Conservation (phyloP, 2,329 filamentous ascomycete genomes). For the Neoarthrinium moseri region DNA sequence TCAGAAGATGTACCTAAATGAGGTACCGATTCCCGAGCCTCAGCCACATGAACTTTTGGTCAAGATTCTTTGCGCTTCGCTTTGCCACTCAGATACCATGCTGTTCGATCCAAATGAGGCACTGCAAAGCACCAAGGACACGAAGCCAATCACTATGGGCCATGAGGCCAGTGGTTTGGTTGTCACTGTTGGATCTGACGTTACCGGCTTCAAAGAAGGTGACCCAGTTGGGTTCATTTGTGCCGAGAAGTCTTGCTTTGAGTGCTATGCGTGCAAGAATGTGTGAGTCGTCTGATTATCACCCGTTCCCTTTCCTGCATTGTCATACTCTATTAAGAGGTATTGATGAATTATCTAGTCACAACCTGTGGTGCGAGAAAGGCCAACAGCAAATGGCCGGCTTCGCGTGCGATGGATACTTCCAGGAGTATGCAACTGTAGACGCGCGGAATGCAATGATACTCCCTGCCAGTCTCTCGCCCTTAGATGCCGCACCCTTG, state of each 20-base stretch:
- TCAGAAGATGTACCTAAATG: slow-evolving; percentile 13
- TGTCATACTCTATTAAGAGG: background rate
- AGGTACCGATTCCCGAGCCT: slow-evolving; percentile 12
- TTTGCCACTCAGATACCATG: slow-evolving; percentile 14
- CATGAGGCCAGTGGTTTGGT: slow-evolving; percentile 67
- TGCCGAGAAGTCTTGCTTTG: slow-evolving; percentile 20
- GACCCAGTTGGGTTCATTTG: slow-evolving; percentile 48
- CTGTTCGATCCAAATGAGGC: slow-evolving; percentile 11
- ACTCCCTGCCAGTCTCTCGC: slow-evolving; percentile 20
- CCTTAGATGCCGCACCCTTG: slow-evolving; percentile 21
- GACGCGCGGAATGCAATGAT: slow-evolving; percentile 22
- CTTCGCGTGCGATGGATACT: slow-evolving; percentile 22
- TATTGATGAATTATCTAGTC: background rate
- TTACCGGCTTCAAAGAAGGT: slow-evolving; percentile 56
- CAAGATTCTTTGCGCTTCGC: slow-evolving; percentile 12
- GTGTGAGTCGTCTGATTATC: slow-evolving; percentile 3
- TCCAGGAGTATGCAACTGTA: slow-evolving; percentile 24
- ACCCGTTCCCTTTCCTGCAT: background rate
- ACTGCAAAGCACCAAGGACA: slow-evolving; percentile 15
- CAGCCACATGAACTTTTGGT: slow-evolving; percentile 14
- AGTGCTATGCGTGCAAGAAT: slow-evolving; percentile 18
- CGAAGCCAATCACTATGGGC: slow-evolving; percentile 33
- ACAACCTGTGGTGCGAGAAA: slow-evolving; percentile 22
- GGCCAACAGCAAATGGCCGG: slow-evolving; percentile 21
- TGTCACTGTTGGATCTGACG: slow-evolving; percentile 52